Evolutionary conservation across 2,329 filamentous ascomycete genomes (phyloP).

Genomic region (Scopulariopsis brevicaulis): DNA sequence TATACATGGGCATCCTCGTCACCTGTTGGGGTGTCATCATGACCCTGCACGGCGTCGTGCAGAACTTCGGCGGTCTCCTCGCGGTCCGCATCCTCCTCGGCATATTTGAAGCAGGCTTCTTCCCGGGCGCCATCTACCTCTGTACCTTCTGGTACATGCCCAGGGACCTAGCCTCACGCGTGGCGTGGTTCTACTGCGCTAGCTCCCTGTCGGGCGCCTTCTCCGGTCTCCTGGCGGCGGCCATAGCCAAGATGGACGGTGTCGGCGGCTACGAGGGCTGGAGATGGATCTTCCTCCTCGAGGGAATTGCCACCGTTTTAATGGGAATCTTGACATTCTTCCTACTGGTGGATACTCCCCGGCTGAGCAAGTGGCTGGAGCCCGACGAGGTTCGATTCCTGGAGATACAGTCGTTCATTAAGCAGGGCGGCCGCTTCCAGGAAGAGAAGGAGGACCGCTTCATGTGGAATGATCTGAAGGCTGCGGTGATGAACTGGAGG

Average conservation of each 20-base stretch:
- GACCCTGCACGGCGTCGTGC: slow-evolving; percentile 14
- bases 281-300: slow-evolving; percentile 48
- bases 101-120: slow-evolving; percentile 18
- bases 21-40: slow-evolving; percentile 25
- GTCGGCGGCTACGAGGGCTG: slow-evolving; percentile 40
- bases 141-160: slow-evolving; percentile 18
- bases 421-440: slow-evolving; percentile 49
- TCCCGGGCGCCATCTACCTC: slow-evolving; percentile 16
- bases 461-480: slow-evolving; percentile 57
- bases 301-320: slow-evolving; percentile 30
- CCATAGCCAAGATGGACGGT: slow-evolving; percentile 54
- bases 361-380: slow-evolving; percentile 54
- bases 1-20: slow-evolving; percentile 57
- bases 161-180: slow-evolving; percentile 13
- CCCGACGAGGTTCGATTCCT: slow-evolving; percentile 31
- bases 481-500: slow-evolving; percentile 64
- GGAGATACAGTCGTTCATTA: slow-evolving; percentile 41
- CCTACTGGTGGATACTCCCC: slow-evolving; percentile 61
- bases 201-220: slow-evolving; percentile 67
- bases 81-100: slow-evolving; percentile 18
- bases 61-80: slow-evolving; percentile 16
- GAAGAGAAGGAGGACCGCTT: slow-evolving; percentile 44
- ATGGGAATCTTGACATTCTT: slow-evolving; percentile 57
- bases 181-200: slow-evolving; percentile 53
- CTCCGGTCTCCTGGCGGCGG: slow-evolving; percentile 57